Percentiles rank a stretch among this genome's conserved stretches.
Conservation (phyloP, 352 stramenopile species). For the Phytophthora agathidicida region DNA sequence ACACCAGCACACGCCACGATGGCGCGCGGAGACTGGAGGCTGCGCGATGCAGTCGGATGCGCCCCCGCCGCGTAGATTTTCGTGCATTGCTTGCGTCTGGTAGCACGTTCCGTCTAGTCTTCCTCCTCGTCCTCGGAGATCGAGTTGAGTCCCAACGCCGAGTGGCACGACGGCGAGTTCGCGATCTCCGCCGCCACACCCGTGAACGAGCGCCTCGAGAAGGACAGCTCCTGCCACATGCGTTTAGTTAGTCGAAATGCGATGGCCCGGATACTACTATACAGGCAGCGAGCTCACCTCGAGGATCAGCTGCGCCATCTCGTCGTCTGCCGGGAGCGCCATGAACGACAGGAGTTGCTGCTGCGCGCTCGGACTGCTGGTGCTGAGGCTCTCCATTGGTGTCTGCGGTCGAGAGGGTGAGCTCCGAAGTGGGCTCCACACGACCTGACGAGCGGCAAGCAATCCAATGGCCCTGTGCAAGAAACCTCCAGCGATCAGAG, state of each 20-base stretch:
- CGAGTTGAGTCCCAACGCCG: constrained; percentile 62
- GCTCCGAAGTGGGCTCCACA: constrained; percentile 22
- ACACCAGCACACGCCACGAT: constrained; percentile 9
- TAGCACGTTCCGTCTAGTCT: constrained; percentile 25
- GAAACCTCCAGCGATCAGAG: too few relatives aligned
- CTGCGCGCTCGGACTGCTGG: constrained; percentile 43
- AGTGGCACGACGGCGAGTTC: constrained; percentile 62
- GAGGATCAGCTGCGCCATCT: constrained; percentile 78
- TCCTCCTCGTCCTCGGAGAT: constrained; percentile 69
- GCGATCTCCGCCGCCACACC: constrained; percentile 68
- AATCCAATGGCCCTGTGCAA: too few relatives aligned
- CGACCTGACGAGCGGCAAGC: constrained; percentile 31
- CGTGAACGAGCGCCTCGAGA: constrained; percentile 61
- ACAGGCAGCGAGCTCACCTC: constrained; percentile 46
- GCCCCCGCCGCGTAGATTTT: constrained; percentile 10
- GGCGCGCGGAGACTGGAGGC: neutral
- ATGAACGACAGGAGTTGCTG: constrained; percentile 82
- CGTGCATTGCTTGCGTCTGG: constrained; percentile 23
- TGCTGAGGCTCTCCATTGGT: constrained; percentile 43
- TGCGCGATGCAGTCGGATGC: constrained; percentile 12
- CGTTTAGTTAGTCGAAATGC: constrained; percentile 8
- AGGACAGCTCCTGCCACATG: constrained; percentile 56
- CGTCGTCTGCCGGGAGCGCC: constrained; percentile 67
- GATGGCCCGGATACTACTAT: neutral
- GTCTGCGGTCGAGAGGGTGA: constrained; percentile 3